These are phyloP conservation scores for Lagerstroemia speciosa DNA, from an alignment of 345 rosid species.

Conservation along the genomic window DNA sequence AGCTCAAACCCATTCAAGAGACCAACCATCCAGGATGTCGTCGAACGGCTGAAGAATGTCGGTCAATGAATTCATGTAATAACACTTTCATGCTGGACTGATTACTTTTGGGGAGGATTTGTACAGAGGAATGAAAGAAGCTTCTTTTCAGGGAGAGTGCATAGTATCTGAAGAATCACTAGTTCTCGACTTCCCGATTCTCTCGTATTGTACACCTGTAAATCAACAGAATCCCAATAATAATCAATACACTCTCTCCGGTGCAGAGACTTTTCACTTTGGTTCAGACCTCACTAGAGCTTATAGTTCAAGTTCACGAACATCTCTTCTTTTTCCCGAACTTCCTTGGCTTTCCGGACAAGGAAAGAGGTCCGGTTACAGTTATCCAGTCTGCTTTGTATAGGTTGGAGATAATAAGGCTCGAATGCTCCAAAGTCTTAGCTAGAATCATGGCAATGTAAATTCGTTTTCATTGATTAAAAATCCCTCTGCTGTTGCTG, in stretches of 20 bases:
- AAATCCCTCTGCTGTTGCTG: background rate
- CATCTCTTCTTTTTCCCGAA: background rate
- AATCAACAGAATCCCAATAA: background rate
- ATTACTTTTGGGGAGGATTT: conserved; percentile 1
- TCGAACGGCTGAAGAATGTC: conserved; percentile 22
- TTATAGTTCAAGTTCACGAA: background rate
- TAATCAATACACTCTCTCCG: background rate
- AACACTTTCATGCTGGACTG: background rate
- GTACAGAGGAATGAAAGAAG: conserved; percentile 1
- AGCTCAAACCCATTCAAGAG: conserved; percentile 30
- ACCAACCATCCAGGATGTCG: conserved; percentile 33
- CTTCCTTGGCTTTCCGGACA: background rate
- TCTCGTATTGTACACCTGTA: background rate
- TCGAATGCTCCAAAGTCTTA: background rate
- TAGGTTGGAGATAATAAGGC: background rate
- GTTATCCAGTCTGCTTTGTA: background rate
- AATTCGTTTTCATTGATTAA: background rate
- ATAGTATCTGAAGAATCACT: background rate
- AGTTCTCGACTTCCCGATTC: background rate
- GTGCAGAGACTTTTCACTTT: background rate
- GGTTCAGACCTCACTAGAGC: background rate
- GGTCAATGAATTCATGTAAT: background rate
- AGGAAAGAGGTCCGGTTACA: background rate
- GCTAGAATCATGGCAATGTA: no score
- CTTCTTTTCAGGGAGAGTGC: background rate